These are phyloP conservation scores for Phaffomyces antillensis DNA, from an alignment of 805 yeast genomes.

Conservation along the genomic window DNA sequence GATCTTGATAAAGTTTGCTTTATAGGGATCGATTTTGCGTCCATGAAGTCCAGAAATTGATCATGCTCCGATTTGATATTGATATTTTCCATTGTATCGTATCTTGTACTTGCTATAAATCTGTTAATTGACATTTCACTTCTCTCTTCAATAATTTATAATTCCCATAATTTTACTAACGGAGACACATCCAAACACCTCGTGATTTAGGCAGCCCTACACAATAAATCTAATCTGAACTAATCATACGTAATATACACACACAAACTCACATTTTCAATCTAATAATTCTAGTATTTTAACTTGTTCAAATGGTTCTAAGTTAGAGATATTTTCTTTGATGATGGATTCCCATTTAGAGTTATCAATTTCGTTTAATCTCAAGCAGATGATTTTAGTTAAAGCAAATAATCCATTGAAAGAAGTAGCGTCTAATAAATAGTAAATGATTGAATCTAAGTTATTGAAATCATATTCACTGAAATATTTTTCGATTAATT, in stretches of 20 bases:
- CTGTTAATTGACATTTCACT: no score
- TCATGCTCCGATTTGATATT: conserved; percentile 2
- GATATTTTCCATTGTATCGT: no score
- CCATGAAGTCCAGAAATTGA: conserved; percentile 8
- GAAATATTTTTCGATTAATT: conserved; percentile 21
- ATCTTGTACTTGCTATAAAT: no score
- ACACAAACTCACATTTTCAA: background rate
- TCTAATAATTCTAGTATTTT: background rate
- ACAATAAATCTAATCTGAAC: no score
- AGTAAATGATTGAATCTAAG: background rate
- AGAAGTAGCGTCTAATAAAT: background rate
- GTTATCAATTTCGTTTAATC: conserved; percentile 10
- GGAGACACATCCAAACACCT: no score
- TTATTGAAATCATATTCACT: conserved; percentile 10
- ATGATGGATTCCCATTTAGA: no score
- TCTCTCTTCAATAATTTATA: no score
- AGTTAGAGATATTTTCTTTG: no score
- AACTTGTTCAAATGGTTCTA: conserved; percentile 17
- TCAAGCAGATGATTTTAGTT: conserved; percentile 11
- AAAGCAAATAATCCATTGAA: conserved; percentile 13
- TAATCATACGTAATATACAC: no score
- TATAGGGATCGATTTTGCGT: conserved; percentile 18
- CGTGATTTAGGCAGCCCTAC: no score
- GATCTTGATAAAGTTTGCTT: conserved; percentile 20
- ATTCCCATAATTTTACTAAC: no score